Evolutionary conservation across 2,329 filamentous ascomycete species (phyloP).

Genomic region (Thielaviopsis euricoi): DNA sequence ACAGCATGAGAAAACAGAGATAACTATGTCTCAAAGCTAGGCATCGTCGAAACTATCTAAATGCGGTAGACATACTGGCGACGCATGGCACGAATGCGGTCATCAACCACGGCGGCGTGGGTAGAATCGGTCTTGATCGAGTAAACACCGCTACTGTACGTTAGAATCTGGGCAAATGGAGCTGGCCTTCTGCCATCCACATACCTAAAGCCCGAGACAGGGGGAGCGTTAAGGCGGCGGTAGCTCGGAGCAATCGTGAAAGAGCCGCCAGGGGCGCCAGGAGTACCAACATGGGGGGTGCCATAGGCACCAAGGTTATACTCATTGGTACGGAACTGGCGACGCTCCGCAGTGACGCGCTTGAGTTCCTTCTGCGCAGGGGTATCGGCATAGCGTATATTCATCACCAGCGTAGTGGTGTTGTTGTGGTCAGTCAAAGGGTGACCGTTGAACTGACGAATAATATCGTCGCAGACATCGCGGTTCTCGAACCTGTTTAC

Average conservation of each 20-base stretch:
- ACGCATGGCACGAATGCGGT: slow-evolving; percentile 3
- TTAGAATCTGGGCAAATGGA: background rate
- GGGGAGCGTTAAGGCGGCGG: slow-evolving; percentile 20
- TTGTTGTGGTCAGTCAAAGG: slow-evolving; percentile 54
- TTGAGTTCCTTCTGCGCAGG: slow-evolving; percentile 94
- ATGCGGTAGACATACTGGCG: slow-evolving; percentile 4
- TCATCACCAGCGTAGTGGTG: slow-evolving; percentile 45
- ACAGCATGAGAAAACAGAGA: background rate
- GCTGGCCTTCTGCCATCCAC: background rate
- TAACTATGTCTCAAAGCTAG: background rate
- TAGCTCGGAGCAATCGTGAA: slow-evolving; percentile 14
- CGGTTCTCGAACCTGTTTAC: slow-evolving; percentile 67
- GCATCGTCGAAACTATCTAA: slow-evolving; percentile 15
- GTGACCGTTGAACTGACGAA: slow-evolving; percentile 70
- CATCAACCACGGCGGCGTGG: background rate
- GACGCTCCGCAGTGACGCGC: slow-evolving; percentile 84
- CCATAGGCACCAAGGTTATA: slow-evolving; percentile 66
- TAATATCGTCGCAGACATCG: slow-evolving; percentile 78
- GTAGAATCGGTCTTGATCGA: slow-evolving; percentile 6
- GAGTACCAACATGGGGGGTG: slow-evolving; percentile 41
- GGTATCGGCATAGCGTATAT: slow-evolving; percentile 94
- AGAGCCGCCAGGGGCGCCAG: slow-evolving; percentile 17
- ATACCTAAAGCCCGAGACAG: slow-evolving; percentile 1
- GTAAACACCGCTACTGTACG: slow-evolving; percentile 1
- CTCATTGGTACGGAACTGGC: slow-evolving; percentile 90